Conservation (phyloP, 208 protist genomes). For the Leishmania guyanensis region DNA sequence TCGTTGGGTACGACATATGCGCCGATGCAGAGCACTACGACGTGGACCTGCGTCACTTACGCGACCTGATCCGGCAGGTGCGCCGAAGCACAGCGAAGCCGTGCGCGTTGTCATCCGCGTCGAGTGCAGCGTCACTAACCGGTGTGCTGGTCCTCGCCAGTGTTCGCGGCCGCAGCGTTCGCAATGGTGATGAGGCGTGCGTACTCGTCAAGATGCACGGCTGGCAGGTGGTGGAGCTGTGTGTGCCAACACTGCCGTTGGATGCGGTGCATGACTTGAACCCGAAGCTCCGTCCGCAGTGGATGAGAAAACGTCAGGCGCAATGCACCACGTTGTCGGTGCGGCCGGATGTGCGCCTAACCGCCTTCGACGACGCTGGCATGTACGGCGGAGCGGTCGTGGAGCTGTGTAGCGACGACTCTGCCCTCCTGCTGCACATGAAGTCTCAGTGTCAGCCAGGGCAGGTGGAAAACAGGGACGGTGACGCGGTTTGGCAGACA, state of each 20-base stretch:
- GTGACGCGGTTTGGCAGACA: neutral
- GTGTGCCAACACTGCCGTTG: conserved; percentile 26
- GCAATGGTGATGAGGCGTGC: conserved; percentile 3
- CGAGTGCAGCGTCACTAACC: neutral
- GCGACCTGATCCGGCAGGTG: neutral
- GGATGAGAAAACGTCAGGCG: neutral
- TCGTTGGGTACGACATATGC: conserved; percentile 30
- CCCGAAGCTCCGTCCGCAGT: neutral
- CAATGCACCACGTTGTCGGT: neutral
- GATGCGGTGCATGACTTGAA: neutral
- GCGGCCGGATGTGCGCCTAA: conserved; percentile 28
- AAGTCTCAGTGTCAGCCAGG: conserved; percentile 18
- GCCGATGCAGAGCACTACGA: conserved; percentile 23
- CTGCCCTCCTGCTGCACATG: conserved; percentile 7
- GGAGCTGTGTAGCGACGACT: conserved; percentile 24
- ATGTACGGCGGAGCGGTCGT: conserved; percentile 36
- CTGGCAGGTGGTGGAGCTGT: conserved; percentile 31
- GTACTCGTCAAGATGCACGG: conserved; percentile 25
- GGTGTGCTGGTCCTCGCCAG: conserved; percentile 13
- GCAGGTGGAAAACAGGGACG: neutral
- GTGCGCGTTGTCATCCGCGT: neutral
- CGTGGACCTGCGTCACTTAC: conserved; percentile 22
- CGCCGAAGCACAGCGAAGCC: neutral
- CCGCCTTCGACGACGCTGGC: conserved; percentile 32
- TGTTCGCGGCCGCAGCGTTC: conserved; percentile 7